phyloP scores from a whole-genome alignment of 768 basidiomycete species.

The Tulasnella sp. region DNA sequence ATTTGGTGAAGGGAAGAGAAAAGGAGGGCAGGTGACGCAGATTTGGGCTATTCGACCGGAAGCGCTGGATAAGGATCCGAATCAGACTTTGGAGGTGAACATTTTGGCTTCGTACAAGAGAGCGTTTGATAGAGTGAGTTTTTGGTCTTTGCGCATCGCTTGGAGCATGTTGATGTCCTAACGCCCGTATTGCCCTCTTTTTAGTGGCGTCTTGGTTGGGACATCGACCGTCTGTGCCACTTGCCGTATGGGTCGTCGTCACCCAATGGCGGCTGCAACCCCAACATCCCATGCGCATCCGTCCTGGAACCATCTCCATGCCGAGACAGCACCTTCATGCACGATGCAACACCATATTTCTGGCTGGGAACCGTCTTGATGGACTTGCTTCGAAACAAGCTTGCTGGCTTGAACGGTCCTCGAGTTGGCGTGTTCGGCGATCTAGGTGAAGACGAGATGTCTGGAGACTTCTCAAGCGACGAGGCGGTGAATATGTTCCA shows the following conservation, averaged over 20 bases:
- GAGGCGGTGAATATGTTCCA: slow-evolving; percentile 17
- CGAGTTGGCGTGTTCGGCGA: slow-evolving; percentile 11
- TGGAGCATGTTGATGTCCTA: slow-evolving; percentile 1
- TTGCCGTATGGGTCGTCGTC: neutral
- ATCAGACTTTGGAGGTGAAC: slow-evolving; percentile 33
- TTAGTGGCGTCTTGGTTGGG: slow-evolving; percentile 44
- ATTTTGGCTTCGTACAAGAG: slow-evolving; percentile 37
- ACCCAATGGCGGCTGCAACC: neutral
- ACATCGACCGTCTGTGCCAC: slow-evolving; percentile 40
- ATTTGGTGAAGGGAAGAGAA: slow-evolving; percentile 39
- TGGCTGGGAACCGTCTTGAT: slow-evolving; percentile 41
- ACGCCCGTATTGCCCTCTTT: neutral
- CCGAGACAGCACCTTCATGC: slow-evolving; percentile 23
- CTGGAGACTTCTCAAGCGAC: slow-evolving; percentile 14
- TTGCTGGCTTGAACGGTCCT: slow-evolving; percentile 24
- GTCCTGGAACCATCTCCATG: neutral
- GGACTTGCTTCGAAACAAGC: slow-evolving; percentile 36
- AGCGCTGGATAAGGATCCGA: slow-evolving; percentile 20
- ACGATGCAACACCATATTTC: slow-evolving; percentile 42
- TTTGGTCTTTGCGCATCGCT: neutral
- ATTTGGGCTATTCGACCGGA: slow-evolving; percentile 29
- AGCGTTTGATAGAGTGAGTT: slow-evolving; percentile 36
- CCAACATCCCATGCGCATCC: neutral
- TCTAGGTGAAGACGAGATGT: slow-evolving; percentile 21
- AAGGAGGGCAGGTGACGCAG: slow-evolving; percentile 31